Percentiles rank a stretch among this genome's conserved stretches.
Conservation (phyloP, 306 rosid genomes). For the Lupinus albus region DNA sequence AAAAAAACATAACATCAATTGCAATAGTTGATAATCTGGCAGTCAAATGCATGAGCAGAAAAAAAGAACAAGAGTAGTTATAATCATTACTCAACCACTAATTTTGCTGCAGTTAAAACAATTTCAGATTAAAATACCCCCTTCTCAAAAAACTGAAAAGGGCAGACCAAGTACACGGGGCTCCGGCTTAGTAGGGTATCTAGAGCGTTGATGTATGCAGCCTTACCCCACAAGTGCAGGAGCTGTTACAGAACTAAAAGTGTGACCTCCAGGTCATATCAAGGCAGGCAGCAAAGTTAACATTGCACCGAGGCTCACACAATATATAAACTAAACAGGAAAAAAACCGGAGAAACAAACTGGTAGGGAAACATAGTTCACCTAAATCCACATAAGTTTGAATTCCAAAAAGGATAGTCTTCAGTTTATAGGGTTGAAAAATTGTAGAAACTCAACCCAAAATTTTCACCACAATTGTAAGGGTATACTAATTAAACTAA, state of each 20-base stretch:
- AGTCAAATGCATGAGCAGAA: background rate
- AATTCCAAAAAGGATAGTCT: conserved; percentile 3
- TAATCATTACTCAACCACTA: background rate
- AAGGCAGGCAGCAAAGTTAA: too few relatives aligned
- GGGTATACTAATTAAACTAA: background rate
- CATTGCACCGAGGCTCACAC: too few relatives aligned
- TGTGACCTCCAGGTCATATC: too few relatives aligned
- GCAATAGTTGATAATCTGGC: conserved; percentile 23
- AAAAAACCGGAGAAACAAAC: background rate
- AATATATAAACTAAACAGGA: background rate
- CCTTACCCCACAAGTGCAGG: too few relatives aligned
- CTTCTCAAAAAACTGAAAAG: background rate
- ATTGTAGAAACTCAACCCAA: conserved; percentile 13
- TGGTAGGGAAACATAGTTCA: background rate
- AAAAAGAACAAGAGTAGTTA: background rate
- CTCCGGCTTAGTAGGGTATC: too few relatives aligned
- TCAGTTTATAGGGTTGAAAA: background rate
- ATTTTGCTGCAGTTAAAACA: conserved; percentile 9
- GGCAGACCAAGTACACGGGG: too few relatives aligned
- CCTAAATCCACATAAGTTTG: background rate
- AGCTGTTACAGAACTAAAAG: too few relatives aligned
- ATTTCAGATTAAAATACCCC: conserved; percentile 15
- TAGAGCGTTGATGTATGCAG: too few relatives aligned
- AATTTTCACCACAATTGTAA: conserved; percentile 6
- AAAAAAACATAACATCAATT: conserved; percentile 31